Base-by-base conservation (phyloP, 2,329 filamentous ascomycete genomes). In the Magnaporthiopsis rhizophila region DNA sequence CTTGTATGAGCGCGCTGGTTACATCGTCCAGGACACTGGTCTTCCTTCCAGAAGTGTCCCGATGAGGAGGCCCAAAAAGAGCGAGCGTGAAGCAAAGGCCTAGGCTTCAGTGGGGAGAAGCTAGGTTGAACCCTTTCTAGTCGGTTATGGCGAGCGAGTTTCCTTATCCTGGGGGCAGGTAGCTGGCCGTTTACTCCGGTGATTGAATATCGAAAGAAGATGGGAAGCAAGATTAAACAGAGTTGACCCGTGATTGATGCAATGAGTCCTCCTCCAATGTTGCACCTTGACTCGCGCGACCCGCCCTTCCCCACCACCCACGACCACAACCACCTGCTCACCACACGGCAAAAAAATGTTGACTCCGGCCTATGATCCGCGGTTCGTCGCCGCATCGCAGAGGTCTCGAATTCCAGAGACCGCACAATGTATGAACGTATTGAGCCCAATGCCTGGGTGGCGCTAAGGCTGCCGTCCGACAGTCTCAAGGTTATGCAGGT, bases 371-470 rank as follows among this genome's bases (percentile, higher is more conserved):
- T 18, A 11, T 57, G 58, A 21, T 30, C 13, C 12, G 18, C 15
- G 4, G 24, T 9, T 7, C 8, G 34, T 8, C 61, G 32, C 45
- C 15, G 9, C 45, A n/a, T n/a, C 15, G n/a, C 61, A 57, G 36
- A 5, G 6, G 45, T 53, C 45, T 24, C 45, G 18, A 11, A 24
- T 24, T 9, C 21, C 21, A 53, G 45, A 24, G 45, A n/a, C 18
- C 7, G 45, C 36, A 45, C 38, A 36, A 70, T 70, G 69, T 58
- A 65, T 34, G 67, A 67, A 15, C 61, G 82, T 28, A 77, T 86
- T 24, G 78, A 84, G 69, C 83, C 85, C 67, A 79, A 87, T 72
- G 78, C 81, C 65, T 89, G 86, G 86, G 82, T 85, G 11, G 82
- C 79, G 59, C 74, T 89, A 60, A 79, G 81, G 72, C 78, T 88